Evolutionary conservation across 805 yeast genomes (phyloP), one percentile per base, ranked within the genome.

Genomic region (Cyberlindnera mycetangii): DNA sequence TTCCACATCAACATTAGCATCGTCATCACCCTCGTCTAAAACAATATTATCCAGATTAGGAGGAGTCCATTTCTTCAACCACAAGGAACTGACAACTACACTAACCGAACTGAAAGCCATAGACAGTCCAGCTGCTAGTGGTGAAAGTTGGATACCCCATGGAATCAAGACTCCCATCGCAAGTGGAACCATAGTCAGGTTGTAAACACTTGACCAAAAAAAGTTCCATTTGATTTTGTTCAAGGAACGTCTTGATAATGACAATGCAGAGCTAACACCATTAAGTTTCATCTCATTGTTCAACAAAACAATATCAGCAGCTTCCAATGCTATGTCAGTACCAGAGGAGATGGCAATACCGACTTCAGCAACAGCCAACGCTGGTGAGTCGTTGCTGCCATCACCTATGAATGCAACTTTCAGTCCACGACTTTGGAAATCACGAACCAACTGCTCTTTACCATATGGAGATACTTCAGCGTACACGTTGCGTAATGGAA

Each of bases 321-420:
- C 87, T 53, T 90, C 97, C 53, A 93, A 85, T 1, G 99, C 98
- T 54, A 93, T 87, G 58, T 93, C 98, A 0, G 98, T 87, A 5
- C 98, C 97, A 0, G 95, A 78, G 9, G 95, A 83, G 46, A 95
- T 79, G 10, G 98, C 93, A 56, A 95, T 80, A 19, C 99, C 99
- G 16, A 93, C 67, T 53, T 89, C 88, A 1, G 97, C 85, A 44
- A 84, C 76, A 1, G 88, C 95, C 44, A 93, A 73, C 0, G 98
- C 98, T 0, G 99, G 97, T 0, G 98, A 95, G 62, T 93, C 99
- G 64, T 93, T 93, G 53, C 93, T 87, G 48, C 99, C 99, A 66
- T 93, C 99, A 31, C 99, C 99, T 18, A 93, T 83, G 72, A 95
- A 89, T 6, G 90, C 92, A 33, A 93, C 83, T 15, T 71, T 68